Conservation (phyloP, 331 rosid species). For the Acacia pycnantha region DNA sequence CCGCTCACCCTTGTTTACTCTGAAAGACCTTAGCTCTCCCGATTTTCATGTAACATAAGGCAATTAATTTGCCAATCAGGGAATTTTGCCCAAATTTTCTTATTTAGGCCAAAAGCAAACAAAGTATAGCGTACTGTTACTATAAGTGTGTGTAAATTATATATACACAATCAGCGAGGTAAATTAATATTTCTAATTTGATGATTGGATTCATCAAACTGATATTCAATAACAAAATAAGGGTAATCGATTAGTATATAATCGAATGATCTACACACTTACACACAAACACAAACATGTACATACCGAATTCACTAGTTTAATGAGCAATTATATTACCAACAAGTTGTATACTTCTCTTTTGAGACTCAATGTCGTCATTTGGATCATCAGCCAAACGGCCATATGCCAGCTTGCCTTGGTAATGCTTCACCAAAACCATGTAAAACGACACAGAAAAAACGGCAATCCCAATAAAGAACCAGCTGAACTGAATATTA, state of each 20-base stretch:
- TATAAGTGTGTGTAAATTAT: too few species aligned
- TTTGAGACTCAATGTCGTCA: slow-evolving; percentile 43
- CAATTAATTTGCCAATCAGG: too few species aligned
- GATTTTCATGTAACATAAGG: too few species aligned
- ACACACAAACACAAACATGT: not conserved
- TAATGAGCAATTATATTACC: not conserved
- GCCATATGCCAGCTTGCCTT: not conserved
- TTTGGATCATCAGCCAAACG: not conserved
- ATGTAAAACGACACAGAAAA: slow-evolving; percentile 37
- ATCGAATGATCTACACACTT: not conserved
- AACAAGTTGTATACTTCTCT: slow-evolving; percentile 10
- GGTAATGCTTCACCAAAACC: slow-evolving; percentile 21
- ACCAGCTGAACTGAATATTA: slow-evolving; percentile 60
- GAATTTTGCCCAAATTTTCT: too few species aligned
- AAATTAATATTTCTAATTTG: not conserved
- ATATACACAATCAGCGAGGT: not conserved
- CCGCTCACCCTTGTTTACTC: not conserved
- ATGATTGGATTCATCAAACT: not conserved
- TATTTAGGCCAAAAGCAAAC: too few species aligned
- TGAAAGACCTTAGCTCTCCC: not conserved
- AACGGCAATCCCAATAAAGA: slow-evolving; percentile 36
- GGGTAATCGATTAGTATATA: not conserved
- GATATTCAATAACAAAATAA: not conserved
- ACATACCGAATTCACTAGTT: not conserved
- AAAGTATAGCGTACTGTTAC: too few species aligned